Evolutionary conservation across 306 rosid species (phyloP).

Genomic region (Casuarina glauca): DNA sequence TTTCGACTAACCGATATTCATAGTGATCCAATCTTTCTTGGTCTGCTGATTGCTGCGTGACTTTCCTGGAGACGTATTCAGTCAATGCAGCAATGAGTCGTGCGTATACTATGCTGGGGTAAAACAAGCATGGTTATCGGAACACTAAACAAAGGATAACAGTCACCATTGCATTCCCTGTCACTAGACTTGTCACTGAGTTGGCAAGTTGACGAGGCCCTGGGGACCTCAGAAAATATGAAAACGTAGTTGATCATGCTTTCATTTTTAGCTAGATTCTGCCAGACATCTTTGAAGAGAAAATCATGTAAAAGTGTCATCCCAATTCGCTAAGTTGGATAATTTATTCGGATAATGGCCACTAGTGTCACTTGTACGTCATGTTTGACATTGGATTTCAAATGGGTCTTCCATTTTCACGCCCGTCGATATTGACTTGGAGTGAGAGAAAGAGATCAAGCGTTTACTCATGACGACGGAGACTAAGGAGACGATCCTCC

Average conservation of each 20-base stretch:
- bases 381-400: constrained; percentile 47
- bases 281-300: neutral
- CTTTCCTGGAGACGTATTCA: constrained; percentile 26
- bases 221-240: constrained; percentile 18
- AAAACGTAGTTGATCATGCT: neutral
- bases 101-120: neutral
- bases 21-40: neutral
- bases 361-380: constrained; percentile 52
- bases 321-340: constrained; percentile 9
- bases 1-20: neutral
- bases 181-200: constrained; percentile 28
- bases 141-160: constrained; percentile 7
- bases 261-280: constrained; percentile 12
- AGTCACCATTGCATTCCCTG: constrained; percentile 57
- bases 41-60: constrained; percentile 10
- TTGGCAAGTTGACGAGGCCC: constrained; percentile 4
- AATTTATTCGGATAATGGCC: constrained; percentile 58
- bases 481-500: constrained; percentile 59
- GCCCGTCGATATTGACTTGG: constrained; percentile 61
- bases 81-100: constrained; percentile 22
- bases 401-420: constrained; percentile 50
- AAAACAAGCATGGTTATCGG: constrained; percentile 2
- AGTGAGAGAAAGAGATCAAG: constrained; percentile 44
- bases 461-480: constrained; percentile 58
- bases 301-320: constrained; percentile 4